These are phyloP conservation scores for Cryptococcus neoformans DNA, from an alignment of 1,284 basidiomycete genomes.

Conservation along the genomic window DNA sequence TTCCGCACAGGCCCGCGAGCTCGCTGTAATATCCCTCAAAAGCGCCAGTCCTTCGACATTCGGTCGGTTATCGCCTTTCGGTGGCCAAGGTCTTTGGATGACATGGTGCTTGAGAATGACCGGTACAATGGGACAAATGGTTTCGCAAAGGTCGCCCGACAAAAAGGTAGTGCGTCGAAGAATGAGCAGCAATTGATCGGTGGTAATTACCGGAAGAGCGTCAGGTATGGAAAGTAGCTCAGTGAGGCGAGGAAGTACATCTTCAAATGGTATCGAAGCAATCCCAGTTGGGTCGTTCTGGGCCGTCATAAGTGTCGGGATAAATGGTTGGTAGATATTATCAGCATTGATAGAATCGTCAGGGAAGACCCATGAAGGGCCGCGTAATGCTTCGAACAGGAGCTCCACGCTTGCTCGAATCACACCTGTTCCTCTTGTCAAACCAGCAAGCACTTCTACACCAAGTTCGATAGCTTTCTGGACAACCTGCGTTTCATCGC, in stretches of 20 bases:
- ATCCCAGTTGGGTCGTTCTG: constrained; percentile 12
- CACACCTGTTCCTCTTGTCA: constrained; percentile 21
- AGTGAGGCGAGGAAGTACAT: constrained; percentile 29
- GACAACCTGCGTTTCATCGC: constrained; percentile 6
- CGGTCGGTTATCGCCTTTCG: constrained; percentile 45
- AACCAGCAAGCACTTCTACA: constrained; percentile 20
- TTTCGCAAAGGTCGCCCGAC: constrained; percentile 57
- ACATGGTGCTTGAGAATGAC: constrained; percentile 52
- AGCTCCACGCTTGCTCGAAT: constrained; percentile 34
- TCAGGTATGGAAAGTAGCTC: constrained; percentile 28
- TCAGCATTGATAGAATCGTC: constrained; percentile 3
- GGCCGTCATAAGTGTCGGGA: constrained; percentile 4
- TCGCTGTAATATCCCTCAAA: constrained; percentile 59
- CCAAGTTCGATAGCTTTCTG: constrained; percentile 30
- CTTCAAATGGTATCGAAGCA: constrained; percentile 33
- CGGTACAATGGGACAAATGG: constrained; percentile 58
- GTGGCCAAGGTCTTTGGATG: constrained; percentile 33
- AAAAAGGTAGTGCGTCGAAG: constrained; percentile 62
- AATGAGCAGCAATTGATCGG: constrained; percentile 60
- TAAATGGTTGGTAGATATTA: neutral
- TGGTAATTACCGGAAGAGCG: constrained; percentile 19
- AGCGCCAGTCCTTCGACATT: constrained; percentile 56
- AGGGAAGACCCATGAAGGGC: constrained; percentile 19
- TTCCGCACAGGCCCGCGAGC: constrained; percentile 66
- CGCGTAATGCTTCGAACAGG: constrained; percentile 28